Base-by-base conservation (phyloP, 2,329 filamentous ascomycete species). In the Esteya vermicola region DNA sequence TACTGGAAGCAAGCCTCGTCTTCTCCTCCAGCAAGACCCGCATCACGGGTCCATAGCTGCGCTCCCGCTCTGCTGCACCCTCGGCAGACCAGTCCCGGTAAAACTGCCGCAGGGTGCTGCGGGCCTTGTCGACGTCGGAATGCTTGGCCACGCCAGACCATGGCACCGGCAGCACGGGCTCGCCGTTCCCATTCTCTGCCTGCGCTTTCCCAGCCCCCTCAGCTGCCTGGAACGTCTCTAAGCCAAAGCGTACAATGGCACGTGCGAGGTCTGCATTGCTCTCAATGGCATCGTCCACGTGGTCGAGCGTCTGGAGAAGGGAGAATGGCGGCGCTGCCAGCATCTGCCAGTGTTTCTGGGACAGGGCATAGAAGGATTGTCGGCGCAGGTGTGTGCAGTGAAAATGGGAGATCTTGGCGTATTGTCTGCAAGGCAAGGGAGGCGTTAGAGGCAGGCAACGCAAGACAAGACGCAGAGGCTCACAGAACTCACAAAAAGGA, bases 61-160 rank as follows among this genome's bases (percentile, higher is more conserved):
- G 75, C n/a, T 74, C 65, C 30, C 91, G 68, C 63, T 98, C 93
- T 0, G 58, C 54, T 3, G 63, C 65, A 0, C 89, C 91, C 51
- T 83, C 86, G 2, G 66, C 70, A 20, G 84, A 85, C 91, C 93
- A 98, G 57, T 98, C 91, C 14, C 91, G 78, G 58, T 88, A 96
- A 56, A 96, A 84, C 54, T 98, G 91, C 10, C 89, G 78, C 38
- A 98, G 70, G 2, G 88, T 96, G 52, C 85, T 93, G 46, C 86
- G 75, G 2, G 89, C 88, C 60, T 96, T 98, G 55, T 93, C 85
- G 39, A 93, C 65, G 52, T 96, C 89, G 19, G 66, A 65, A 21
- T 75, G 61, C 33, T 78, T 88, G 13, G 86, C 81, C 25, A 74
- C 67, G 5, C 44, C 78, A 18, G 74, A 68, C 79, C 86, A 88